Evolutionary conservation across 2,329 filamentous ascomycete genomes (phyloP).

Genomic region (Fusarium agapanthi): DNA sequence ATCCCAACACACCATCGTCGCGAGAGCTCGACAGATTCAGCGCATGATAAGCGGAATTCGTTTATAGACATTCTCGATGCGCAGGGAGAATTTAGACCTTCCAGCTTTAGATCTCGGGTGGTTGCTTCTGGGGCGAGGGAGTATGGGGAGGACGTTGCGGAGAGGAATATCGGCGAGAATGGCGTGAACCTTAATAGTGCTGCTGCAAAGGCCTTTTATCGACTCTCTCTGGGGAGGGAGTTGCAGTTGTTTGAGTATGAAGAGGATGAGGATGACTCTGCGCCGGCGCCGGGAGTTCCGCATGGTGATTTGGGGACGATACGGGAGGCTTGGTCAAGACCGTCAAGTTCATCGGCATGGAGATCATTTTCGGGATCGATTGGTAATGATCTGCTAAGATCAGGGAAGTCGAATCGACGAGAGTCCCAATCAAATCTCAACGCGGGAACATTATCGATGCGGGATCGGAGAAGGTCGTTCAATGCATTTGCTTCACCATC

Average conservation of each 20-base stretch:
- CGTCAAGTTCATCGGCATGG: conserved; percentile 30
- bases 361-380: conserved; percentile 26
- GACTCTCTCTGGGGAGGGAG: conserved; percentile 27
- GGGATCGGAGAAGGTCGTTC: conserved; percentile 36
- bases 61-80: conserved; percentile 66
- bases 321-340: conserved; percentile 15
- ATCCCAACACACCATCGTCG: conserved; percentile 36
- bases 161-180: conserved; percentile 62
- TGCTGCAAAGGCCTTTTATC: conserved; percentile 50
- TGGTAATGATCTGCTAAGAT: conserved; percentile 1
- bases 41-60: conserved; percentile 11
- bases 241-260: background rate
- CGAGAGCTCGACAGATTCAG: conserved; percentile 32
- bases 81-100: conserved; percentile 59
- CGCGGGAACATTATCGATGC: background rate
- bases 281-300: conserved; percentile 30
- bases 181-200: conserved; percentile 45
- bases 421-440: conserved; percentile 4
- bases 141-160: conserved; percentile 72
- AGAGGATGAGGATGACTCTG: conserved; percentile 22
- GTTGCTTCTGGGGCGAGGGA: conserved; percentile 60
- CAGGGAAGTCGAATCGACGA: conserved; percentile 3
- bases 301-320: conserved; percentile 16
- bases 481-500: conserved; percentile 30
- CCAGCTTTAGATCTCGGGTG: conserved; percentile 59